Evolutionary conservation across 768 basidiomycete genomes (phyloP), one percentile per base, ranked within the genome.

Genomic region (Leucogyrophana mollusca): DNA sequence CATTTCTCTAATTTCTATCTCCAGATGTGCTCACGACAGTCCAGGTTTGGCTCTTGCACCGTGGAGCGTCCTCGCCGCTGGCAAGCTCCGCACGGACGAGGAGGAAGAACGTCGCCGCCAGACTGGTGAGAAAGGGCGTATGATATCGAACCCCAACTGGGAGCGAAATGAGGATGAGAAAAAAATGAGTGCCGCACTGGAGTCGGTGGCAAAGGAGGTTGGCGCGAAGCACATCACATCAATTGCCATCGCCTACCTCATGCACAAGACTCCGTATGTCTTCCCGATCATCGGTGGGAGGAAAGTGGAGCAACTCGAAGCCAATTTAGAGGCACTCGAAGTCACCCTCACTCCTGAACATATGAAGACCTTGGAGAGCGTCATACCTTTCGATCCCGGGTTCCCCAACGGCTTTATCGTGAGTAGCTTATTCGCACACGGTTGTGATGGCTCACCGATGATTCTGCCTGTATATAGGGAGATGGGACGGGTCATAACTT

Each of bases 231-330:
- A 59, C 38, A 70, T 80, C 52, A 70, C 70, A 13, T 60, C 78
- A 37, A 72, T 75, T 9, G 74, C 73, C 9, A 69, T 77, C 46
- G 69, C 71, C 13, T 74, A 73, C 36, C 55, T 76, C 33, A 64
- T 77, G 61, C 71, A 72, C 36, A 77, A 76, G 55, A 58, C 72
- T n/a, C 67, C 69, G 1, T 72, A 69, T 34, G 71, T 78, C 0
- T 79, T 80, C 61, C 77, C 77, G 0, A 66, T 79, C 46, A 58
- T 79, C 21, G 77, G 78, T 6, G 69, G 71, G 4, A 65, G 72
- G 55, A 78, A 76, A 47, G 56, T 72, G 30, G 69, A 74, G 56
- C 70, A 75, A 14, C 49, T 77, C 18, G 37, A 57, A 21, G 67
- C 64, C 23, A 77, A 75, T 46, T 49, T 78, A 21, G 64, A 74